A percentile compares a stretch with the other conserved stretches of the same genome.
These are phyloP conservation scores for Amanita inopinata DNA, from an alignment of 768 basidiomycete species.

Conservation along the genomic window DNA sequence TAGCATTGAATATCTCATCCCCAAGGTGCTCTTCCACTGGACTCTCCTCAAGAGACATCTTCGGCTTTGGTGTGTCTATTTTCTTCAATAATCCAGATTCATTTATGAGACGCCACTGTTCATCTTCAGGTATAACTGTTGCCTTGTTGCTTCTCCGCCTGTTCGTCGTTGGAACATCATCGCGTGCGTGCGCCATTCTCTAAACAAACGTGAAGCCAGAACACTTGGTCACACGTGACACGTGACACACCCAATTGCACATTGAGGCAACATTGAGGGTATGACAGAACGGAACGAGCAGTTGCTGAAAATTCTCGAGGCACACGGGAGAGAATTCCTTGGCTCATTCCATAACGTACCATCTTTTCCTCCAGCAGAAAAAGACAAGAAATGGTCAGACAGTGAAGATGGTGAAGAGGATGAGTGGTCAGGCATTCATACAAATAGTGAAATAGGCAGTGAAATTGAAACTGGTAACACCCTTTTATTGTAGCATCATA, in stretches of 20 bases:
- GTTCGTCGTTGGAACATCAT: constrained; percentile 17
- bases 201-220: neutral
- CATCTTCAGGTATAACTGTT: constrained; percentile 57
- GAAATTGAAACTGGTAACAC: constrained; percentile 9
- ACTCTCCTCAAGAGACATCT: constrained; percentile 21
- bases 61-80: constrained; percentile 9
- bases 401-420: constrained; percentile 18
- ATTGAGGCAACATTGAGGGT: neutral
- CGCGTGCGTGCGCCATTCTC: neutral
- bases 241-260: neutral
- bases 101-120: constrained; percentile 70
- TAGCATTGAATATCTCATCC: constrained; percentile 63
- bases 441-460: constrained; percentile 11
- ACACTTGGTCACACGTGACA: neutral
- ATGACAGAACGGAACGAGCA: constrained; percentile 23
- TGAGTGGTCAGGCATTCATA: constrained; percentile 31
- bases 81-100: constrained; percentile 50
- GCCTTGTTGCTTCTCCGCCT: neutral
- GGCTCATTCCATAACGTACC: constrained; percentile 26
- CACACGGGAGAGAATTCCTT: constrained; percentile 39
- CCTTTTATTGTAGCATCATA: neutral
- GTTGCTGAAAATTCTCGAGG: constrained; percentile 33
- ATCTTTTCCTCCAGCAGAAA: constrained; percentile 16
- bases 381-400: constrained; percentile 11
- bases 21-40: constrained; percentile 33